Base-by-base conservation (phyloP, 371 early-diverging fungal genomes). In the Mortierella sp. region DNA sequence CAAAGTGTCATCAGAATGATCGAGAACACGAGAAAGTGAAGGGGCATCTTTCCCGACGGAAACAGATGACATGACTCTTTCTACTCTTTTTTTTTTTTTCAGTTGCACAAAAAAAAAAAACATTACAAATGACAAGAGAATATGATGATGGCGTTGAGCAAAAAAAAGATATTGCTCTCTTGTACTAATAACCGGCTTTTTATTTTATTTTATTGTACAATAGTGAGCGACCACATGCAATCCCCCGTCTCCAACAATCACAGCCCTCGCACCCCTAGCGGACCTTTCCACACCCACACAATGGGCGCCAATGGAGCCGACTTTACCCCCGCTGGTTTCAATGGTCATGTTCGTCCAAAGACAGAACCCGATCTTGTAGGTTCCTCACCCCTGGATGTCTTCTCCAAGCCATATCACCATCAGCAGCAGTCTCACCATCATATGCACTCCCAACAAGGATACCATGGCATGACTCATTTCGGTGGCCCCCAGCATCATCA, bases 261-360 rank as follows among this genome's bases (percentile, higher is more conserved):
- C 49, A 75, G 75, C 65, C 75, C 75, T 34, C 75, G 75, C 19
- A 75, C 75, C 19, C 75, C 75, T 22, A 75, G 75, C 40, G 75
- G 68, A 29, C 54, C 75, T 19, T 75, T 75, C 69, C 75, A 75
- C 40, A 75, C 75, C 69, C 75, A 75, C 40, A 75, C 75, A 43
- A 75, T 75, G 68, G 69, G 69, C 55, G 69, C 75, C 65, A 75
- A 75, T 47, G 75, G 75, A 53, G 65, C 75, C n/a, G 75, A 75
- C 56, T 75, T 75, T 55, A 68, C 74, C 3, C 60, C 75, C 7
- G 53, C 75, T 28, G 75, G 75, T 15, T 75, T 75, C 29, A 64
- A 60, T 37, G 51, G 51, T 54, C 69, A 75, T 55, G 65, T 65
- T 9, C 75, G 75, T 17, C 60, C 75, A 28, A 75, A 75, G 75